Conservation (phyloP, 305 asterid species). For the Ilex paraguariensis region DNA sequence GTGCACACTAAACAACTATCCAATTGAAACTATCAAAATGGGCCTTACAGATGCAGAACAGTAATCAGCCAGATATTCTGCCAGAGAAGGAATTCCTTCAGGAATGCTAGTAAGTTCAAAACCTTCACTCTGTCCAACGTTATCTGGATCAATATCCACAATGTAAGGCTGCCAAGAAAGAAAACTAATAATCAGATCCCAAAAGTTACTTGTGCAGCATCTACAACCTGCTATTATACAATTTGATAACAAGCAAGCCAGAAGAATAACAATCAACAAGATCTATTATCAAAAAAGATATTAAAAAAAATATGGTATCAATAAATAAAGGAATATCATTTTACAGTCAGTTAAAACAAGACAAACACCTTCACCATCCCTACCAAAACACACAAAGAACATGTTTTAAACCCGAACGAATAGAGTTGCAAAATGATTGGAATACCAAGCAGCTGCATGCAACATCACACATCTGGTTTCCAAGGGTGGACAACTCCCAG, state of each 20-base stretch:
- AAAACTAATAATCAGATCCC: conserved; percentile 12
- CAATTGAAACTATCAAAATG: conserved; percentile 5
- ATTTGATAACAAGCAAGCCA: neutral
- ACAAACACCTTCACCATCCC: too few species aligned
- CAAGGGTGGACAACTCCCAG: conserved; percentile 95
- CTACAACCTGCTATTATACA: too few species aligned
- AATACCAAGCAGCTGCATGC: conserved; percentile 90
- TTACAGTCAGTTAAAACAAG: too few species aligned
- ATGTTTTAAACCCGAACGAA: too few species aligned
- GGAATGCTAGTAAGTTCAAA: conserved; percentile 60
- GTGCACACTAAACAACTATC: neutral
- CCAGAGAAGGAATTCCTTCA: conserved; percentile 76
- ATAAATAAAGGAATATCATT: too few species aligned
- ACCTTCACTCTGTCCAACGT: conserved; percentile 45
- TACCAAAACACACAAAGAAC: too few species aligned
- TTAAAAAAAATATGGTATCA: neutral
- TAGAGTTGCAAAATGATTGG: conserved; percentile 2
- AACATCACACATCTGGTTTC: conserved; percentile 96
- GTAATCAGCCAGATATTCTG: conserved; percentile 65
- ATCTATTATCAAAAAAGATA: neutral
- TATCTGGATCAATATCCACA: conserved; percentile 48
- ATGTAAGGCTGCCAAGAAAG: conserved; percentile 60
- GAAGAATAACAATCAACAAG: neutral
- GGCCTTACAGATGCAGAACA: conserved; percentile 76
- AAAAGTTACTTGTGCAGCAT: too few species aligned